Base-by-base conservation (phyloP, 805 yeast genomes). In the Dipodascopsis uninucleata region DNA sequence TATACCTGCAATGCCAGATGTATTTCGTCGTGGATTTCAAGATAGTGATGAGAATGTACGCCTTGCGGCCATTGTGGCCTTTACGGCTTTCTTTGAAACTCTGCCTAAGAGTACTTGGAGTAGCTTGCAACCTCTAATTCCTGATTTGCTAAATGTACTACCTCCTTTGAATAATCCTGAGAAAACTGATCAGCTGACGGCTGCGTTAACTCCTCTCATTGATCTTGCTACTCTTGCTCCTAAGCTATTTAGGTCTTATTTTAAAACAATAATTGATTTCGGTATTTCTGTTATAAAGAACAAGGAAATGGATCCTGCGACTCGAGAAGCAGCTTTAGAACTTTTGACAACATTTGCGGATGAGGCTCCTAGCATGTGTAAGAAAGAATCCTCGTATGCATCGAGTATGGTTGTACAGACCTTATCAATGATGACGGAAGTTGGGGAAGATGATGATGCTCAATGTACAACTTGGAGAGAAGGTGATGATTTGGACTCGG, bases 191-290 rank as follows among this genome's bases (percentile, higher is more conserved):
- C 85, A 95, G 5, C 75, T 93, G 53, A 82, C 96, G 1, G 75
- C 87, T 4, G 95, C 89, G n/a, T 75, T 93, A 55, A 95, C 88
- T 64, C 76, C 88, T 5, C 71, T 93, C 56, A 87, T 89, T 43
- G 97, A 93, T 57, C 74, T 93, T 48, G 96, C 89, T 7, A 90
- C 83, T 52, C 69, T 89, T 48, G 97, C 97, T 6, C 97, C 98
- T 42, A 90, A 89, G 61, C 78, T 93, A 79, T 93, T 93, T 71
- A 78, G 76, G 61, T 87, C 87, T 33, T 85, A 90, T 86, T 90
- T 93, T 63, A 81, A 82, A 39, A 82, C 86, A n/a, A 79, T 93
- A 34, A 78, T 88, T 39, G 84, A 85, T 52, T 93, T 93, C 59
- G 80, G 93, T 58, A 75, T 87, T n/a, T 77, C 79, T 12, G 90